These are phyloP conservation scores for Trichosporon sp. DNA, from an alignment of 1,284 basidiomycete genomes.

Conservation along the genomic window DNA sequence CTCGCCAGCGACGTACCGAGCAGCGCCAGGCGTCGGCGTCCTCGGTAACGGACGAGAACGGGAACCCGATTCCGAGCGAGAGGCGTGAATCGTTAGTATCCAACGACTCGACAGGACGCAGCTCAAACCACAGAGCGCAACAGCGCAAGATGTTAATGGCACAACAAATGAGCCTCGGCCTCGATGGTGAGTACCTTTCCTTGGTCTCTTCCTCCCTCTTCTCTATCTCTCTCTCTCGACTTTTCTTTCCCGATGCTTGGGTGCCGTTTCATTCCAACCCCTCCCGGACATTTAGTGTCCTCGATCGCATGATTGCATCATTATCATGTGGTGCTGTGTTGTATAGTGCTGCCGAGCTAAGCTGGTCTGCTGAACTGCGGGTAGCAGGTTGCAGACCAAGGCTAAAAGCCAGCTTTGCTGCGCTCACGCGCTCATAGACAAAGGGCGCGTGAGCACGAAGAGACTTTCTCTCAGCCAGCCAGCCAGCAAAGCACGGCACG, in stretches of 20 bases:
- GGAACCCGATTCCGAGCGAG: not conserved
- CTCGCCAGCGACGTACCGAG: not conserved
- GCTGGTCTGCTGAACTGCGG: too few species aligned
- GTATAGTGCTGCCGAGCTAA: too few species aligned
- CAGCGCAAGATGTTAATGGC: conserved; percentile 19
- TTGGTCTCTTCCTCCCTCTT: not conserved
- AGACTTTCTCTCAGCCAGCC: too few species aligned
- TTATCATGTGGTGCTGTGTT: too few species aligned
- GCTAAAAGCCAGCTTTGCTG: too few species aligned
- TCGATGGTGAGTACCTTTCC: conserved; percentile 33
- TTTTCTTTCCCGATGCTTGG: not conserved
- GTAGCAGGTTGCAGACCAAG: too few species aligned
- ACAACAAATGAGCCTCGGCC: conserved; percentile 26
- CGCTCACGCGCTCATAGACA: too few species aligned
- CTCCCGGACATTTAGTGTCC: too few species aligned
- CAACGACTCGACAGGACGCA: conserved; percentile 4
- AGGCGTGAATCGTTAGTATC: conserved; percentile 10
- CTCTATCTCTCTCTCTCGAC: not conserved
- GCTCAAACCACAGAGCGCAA: conserved; percentile 2
- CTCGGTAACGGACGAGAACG: not conserved
- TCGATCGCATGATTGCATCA: too few species aligned
- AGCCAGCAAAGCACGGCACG: too few species aligned
- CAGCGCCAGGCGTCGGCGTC: conserved; percentile 4
- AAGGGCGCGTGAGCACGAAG: too few species aligned
- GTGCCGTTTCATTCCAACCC: too few species aligned